Evolutionary conservation across 2,329 filamentous ascomycete genomes (phyloP), one percentile per base, ranked within the genome.

Genomic region (Calonectria pauciramosa): DNA sequence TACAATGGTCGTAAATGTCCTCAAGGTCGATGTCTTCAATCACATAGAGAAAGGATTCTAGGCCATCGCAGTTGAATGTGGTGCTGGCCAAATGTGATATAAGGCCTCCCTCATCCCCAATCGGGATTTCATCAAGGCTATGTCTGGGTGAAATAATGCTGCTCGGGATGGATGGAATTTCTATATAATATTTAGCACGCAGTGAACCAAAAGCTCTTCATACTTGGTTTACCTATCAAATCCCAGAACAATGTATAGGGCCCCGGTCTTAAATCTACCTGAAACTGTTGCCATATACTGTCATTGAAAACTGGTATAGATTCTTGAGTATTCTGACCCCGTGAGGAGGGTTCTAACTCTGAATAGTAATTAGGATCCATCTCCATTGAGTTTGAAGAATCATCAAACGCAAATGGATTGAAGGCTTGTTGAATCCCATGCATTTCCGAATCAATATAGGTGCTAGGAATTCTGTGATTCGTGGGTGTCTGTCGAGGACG

Each of bases 1-100:
- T 60, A 9, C 6, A 4, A 10, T 9, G 10, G 3, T 14, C n/a
- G 1, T 2, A 2, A 4, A 38, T 6, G 16, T 5, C 3, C 3
- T 23, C 6, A 34, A 9, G 20, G 20, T 23, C 4, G 10, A 23
- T 8, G 11, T 36, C 20, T n/a, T 59, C 20, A 3, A 59, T 18
- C 11, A 23, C 32, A 20, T 1, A 14, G 36, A 23, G 6, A 14
- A 60, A 38, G 1, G 32, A 38, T 16, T 26, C n/a, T 9, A 60
- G 14, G 4, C 32, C 54, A 1, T 38, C 32, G 2, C 0, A 38
- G 6, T 36, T 4, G 20, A 38, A n/a, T 18, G 4, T 13, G 4
- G n/a, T 13, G 1, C 7, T 14, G 10, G 18, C n/a, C 32, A 60
- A 60, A 26, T 26, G 32, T 0, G 11, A 13, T 11, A 36, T 23